These are phyloP conservation scores for Dothidotthia symphoricarpi DNA, from an alignment of 2,329 filamentous ascomycete genomes.

Conservation along the genomic window DNA sequence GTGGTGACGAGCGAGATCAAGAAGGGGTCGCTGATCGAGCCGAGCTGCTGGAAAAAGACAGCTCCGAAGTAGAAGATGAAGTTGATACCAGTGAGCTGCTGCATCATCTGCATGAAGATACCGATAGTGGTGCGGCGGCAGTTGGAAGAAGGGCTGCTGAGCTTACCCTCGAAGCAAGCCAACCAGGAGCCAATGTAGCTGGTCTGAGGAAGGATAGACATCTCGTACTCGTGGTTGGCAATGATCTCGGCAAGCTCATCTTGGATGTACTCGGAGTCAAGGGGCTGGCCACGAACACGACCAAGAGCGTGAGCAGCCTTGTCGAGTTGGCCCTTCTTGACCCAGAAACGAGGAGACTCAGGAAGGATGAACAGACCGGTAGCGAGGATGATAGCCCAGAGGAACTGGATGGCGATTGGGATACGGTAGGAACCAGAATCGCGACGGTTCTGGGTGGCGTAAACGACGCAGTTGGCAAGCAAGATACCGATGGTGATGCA, in stretches of 20 bases:
- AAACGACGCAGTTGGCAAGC: slow-evolving; percentile 72
- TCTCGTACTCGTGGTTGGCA: slow-evolving; percentile 88
- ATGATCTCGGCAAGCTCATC: slow-evolving; percentile 82
- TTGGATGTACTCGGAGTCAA: slow-evolving; percentile 74
- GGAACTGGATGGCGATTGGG: slow-evolving; percentile 76
- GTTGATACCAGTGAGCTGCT: slow-evolving; percentile 77
- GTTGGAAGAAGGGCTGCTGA: slow-evolving; percentile 52
- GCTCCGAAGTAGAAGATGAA: slow-evolving; percentile 76
- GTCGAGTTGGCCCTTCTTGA: slow-evolving; percentile 72
- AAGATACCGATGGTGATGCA: slow-evolving; percentile 79
- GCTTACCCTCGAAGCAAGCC: slow-evolving; percentile 59
- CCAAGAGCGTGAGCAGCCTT: slow-evolving; percentile 64
- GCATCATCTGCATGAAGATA: slow-evolving; percentile 52
- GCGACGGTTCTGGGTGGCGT: slow-evolving; percentile 63
- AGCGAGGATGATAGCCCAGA: slow-evolving; percentile 76
- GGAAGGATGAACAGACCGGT: slow-evolving; percentile 72
- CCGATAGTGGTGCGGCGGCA: slow-evolving; percentile 49
- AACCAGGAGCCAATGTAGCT: slow-evolving; percentile 58
- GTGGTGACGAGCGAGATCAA: slow-evolving; percentile 82
- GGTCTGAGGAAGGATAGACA: slow-evolving; percentile 50
- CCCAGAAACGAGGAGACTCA: slow-evolving; percentile 82
- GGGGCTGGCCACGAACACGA: slow-evolving; percentile 71
- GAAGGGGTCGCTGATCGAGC: slow-evolving; percentile 71
- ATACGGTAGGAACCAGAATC: slow-evolving; percentile 72
- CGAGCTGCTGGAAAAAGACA: slow-evolving; percentile 76